A percentile compares a stretch with the other conserved stretches of the same genome.
These are phyloP conservation scores for Ceratocystis albifundus DNA, from an alignment of 2,329 filamentous ascomycete species.

Conservation along the genomic window DNA sequence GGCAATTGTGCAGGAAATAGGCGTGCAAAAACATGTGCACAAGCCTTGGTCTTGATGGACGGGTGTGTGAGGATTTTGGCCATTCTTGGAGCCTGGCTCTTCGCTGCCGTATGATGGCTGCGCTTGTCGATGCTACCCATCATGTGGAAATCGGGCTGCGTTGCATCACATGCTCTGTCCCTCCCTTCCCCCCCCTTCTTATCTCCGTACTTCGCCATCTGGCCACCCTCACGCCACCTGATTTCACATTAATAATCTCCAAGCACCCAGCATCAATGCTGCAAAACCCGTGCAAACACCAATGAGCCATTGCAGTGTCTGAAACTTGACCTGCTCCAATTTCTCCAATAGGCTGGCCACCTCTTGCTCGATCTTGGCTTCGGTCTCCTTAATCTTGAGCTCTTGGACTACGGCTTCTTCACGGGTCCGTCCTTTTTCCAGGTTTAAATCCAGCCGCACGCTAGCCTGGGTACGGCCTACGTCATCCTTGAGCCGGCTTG, in stretches of 20 bases:
- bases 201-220: not conserved
- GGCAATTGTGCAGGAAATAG: not conserved
- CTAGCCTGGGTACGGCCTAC: constrained; percentile 89
- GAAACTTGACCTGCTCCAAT: constrained; percentile 95
- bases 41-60: not conserved
- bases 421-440: constrained; percentile 91
- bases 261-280: constrained; percentile 56
- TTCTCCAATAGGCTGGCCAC: constrained; percentile 81
- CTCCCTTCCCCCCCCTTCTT: not conserved
- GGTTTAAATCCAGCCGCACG: constrained; percentile 80
- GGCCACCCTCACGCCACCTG: not conserved
- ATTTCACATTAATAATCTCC: constrained; percentile 54
- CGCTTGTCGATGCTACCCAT: not conserved
- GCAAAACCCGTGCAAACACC: constrained; percentile 61
- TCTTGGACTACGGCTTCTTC: constrained; percentile 96
- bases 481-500: constrained; percentile 79
- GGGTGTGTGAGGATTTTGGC: not conserved
- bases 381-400: constrained; percentile 96
- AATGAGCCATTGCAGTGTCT: constrained; percentile 96
- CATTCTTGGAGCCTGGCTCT: not conserved
- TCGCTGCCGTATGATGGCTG: not conserved
- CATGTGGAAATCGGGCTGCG: not conserved
- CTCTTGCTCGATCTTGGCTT: constrained; percentile 97
- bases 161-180: not conserved
- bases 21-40: not conserved